A percentile compares a stretch with the other conserved stretches of the same genome.
Evolutionary conservation across 2,329 filamentous ascomycete species (phyloP).

Genomic region (Salinomyces thailandicus): DNA sequence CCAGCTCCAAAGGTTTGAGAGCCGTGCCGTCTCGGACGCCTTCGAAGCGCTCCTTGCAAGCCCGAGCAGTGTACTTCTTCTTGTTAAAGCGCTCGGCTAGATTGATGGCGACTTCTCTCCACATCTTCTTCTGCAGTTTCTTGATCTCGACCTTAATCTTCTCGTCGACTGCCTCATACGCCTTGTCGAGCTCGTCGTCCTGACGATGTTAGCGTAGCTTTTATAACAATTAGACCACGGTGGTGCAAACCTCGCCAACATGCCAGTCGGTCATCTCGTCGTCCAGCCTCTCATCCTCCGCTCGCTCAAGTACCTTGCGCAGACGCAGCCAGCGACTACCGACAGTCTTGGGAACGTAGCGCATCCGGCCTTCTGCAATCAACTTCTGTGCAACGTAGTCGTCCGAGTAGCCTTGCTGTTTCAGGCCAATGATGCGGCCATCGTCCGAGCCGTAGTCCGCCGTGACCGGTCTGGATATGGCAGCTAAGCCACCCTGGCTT

Average conservation of each 20-base stretch:
- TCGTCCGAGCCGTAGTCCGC: conserved; percentile 39
- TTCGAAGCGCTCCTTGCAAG: conserved; percentile 36
- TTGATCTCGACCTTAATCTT: conserved; percentile 32
- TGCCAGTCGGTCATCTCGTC: conserved; percentile 42
- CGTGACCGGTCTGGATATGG: conserved; percentile 33
- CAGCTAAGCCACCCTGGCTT: conserved; percentile 31
- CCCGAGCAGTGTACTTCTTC: conserved; percentile 36
- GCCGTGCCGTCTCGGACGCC: conserved; percentile 34
- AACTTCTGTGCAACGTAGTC: conserved; percentile 35
- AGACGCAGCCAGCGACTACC: conserved; percentile 39
- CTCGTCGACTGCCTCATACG: conserved; percentile 32
- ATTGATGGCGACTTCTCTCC: conserved; percentile 26
- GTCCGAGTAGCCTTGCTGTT: conserved; percentile 33
- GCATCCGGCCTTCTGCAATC: conserved; percentile 30
- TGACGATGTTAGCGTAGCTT: conserved; percentile 15
- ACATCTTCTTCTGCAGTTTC: conserved; percentile 34
- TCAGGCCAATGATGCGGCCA: conserved; percentile 35
- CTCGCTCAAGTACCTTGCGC: conserved; percentile 31
- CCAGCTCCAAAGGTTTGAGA: conserved; percentile 34
- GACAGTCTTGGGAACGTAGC: conserved; percentile 39
- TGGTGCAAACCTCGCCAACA: conserved; percentile 38
- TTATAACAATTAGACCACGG: background rate
- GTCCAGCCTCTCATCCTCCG: conserved; percentile 36
- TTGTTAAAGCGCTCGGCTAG: conserved; percentile 28
- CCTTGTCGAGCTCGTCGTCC: conserved; percentile 36